phyloP scores from a whole-genome alignment of 495 filamentous ascomycete species.

The Cercophora newfieldiana region DNA sequence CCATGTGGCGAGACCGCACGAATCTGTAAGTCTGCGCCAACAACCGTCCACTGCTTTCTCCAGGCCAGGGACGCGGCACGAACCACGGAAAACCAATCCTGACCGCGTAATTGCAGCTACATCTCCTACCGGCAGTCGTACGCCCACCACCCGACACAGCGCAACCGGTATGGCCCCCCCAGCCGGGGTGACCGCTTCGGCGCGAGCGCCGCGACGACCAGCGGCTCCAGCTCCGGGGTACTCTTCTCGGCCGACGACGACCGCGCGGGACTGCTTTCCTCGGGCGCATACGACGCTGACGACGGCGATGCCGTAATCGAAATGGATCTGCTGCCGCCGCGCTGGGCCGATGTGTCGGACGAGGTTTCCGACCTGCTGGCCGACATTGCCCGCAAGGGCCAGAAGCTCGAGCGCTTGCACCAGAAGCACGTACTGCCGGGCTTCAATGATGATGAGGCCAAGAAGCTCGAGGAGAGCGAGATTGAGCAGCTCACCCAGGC shows the following conservation, averaged over 20 bases:
- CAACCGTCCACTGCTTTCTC: constrained; percentile 3
- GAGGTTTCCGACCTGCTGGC: constrained; percentile 84
- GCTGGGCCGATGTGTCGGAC: constrained; percentile 94
- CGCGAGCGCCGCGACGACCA: constrained; percentile 43
- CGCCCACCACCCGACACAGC: constrained; percentile 88
- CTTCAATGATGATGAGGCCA: constrained; percentile 91
- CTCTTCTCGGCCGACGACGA: constrained; percentile 58
- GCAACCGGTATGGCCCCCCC: constrained; percentile 65
- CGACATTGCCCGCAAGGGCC: constrained; percentile 77
- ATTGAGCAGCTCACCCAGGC: constrained; percentile 90
- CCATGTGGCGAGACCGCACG: constrained; percentile 97
- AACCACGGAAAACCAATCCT: neutral
- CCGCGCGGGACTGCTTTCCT: constrained; percentile 82
- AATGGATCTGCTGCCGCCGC: constrained; percentile 94
- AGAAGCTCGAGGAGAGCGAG: constrained; percentile 76
- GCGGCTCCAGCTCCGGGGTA: constrained; percentile 33
- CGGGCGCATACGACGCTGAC: constrained; percentile 75
- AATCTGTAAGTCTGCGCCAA: constrained; percentile 72
- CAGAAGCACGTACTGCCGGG: constrained; percentile 96
- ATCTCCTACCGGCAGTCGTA: constrained; percentile 99
- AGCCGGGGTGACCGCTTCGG: constrained; percentile 69
- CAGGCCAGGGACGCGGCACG: no score
- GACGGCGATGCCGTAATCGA: constrained; percentile 92
- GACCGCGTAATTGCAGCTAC: constrained; percentile 58
- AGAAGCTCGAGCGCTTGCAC: constrained; percentile 85